Evolutionary conservation across 108 stramenopile species (phyloP), one percentile per base, ranked within the genome.

Genomic region (Pseudonitzschia multiseries): DNA sequence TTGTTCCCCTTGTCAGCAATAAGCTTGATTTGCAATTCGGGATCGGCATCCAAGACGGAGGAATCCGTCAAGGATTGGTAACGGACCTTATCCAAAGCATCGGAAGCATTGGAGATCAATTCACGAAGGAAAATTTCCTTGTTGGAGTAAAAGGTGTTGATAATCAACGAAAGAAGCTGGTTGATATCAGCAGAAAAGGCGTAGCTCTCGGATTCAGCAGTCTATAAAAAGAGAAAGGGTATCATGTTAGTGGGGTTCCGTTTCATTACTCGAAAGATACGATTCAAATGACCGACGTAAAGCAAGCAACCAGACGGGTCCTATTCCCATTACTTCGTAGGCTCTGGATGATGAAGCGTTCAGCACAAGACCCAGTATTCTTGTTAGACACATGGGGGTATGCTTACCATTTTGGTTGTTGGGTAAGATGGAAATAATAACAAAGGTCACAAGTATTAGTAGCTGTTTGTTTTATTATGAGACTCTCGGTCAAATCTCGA

Each of bases 161-260:
- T 94, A 75, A 96, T 99, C 90, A 99, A 87, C 73, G 98, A 98
- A 65, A 99, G 88, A 31, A 99, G 96, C 91, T 99, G 99, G 90
- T 98, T 99, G 97, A 99, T 99, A 79, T 99, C 99, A 57, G 99
- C 99, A 32, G 94, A 94, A 90, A 99, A 99, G 69, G 99, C 97
- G 79, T 97, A 99, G 78, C 96, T 98, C 89, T 99, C 99, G 28
- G 95, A 77, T 69, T 93, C 90, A 10, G 46, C 46, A 73, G 87
- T 40, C 54, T 56, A 9, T 8, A 10, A 26, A 26, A 22, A 24
- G 26, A 24, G 2, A 56, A 56, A 56, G 22, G 26, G 54, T 24
- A 56, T 20, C n/a, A 10, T 4, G 54, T 56, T 9, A 56, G 54
- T 20, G 1, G 18, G 13, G 46, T 48, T 10, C 2, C 22, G 24